phyloP scores from a whole-genome alignment of 129 eudicot species.

The Erigeron canadensis region DNA sequence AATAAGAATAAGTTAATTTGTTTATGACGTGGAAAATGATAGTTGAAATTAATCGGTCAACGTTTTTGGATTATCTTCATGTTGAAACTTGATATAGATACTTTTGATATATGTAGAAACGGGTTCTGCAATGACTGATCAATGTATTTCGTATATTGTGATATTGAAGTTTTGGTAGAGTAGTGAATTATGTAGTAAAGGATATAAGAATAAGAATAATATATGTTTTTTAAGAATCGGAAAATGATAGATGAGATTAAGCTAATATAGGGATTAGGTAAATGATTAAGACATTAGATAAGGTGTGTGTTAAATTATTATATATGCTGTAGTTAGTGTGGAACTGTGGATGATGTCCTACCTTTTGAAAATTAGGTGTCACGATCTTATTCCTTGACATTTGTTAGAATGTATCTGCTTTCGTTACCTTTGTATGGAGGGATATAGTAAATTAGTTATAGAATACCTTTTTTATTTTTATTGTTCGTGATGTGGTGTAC shows the following conservation, averaged over 20 bases:
- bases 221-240: neutral
- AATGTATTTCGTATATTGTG: neutral
- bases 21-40: no score
- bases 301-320: neutral
- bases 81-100: neutral
- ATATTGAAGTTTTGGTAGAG: neutral
- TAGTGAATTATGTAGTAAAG: conserved; percentile 1
- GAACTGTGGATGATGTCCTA: conserved; percentile 26
- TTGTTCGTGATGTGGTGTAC: conserved; percentile 6
- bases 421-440: neutral
- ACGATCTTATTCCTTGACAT: conserved; percentile 16
- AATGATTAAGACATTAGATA: conserved; percentile 19
- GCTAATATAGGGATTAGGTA: neutral
- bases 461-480: neutral
- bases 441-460: neutral
- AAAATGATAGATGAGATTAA: neutral
- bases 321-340: neutral
- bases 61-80: neutral
- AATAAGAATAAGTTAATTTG: no score
- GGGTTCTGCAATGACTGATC: neutral
- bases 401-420: conserved; percentile 2
- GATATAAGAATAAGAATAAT: neutral
- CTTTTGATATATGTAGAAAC: neutral
- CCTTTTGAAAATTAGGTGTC: conserved; percentile 13
- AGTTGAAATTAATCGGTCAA: neutral